Percentiles rank a stretch among this genome's conserved stretches.
Conservation (phyloP, 352 stramenopile genomes). For the Globisporangium yorkense region DNA sequence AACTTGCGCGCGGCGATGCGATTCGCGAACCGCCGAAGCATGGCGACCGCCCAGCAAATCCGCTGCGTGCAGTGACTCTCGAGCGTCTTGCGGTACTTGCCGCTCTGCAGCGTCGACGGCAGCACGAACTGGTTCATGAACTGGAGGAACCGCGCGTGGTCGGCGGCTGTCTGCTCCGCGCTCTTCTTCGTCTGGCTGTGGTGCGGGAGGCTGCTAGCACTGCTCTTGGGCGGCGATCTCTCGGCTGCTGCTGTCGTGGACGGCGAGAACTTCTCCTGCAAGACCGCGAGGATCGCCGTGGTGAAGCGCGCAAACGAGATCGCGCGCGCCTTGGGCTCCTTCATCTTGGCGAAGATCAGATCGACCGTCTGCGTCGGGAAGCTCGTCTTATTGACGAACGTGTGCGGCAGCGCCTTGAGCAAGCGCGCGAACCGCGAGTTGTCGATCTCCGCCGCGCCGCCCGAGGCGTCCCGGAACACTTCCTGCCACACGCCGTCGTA, state of each 20-base stretch:
- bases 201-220: neutral
- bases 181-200: neutral
- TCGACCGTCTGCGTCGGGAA: slow-evolving; percentile 56
- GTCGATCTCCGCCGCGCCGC: slow-evolving; percentile 47
- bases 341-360: slow-evolving; percentile 71
- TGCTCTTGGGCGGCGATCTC: neutral
- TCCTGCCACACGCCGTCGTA: slow-evolving; percentile 70
- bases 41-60: slow-evolving; percentile 37
- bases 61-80: slow-evolving; percentile 28
- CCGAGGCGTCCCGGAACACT: slow-evolving; percentile 43
- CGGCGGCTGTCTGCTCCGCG: slow-evolving; percentile 4
- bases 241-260: neutral
- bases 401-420: slow-evolving; percentile 48
- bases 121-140: slow-evolving; percentile 71
- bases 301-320: slow-evolving; percentile 63
- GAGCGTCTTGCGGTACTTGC: slow-evolving; percentile 50
- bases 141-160: slow-evolving; percentile 34
- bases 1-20: slow-evolving; percentile 28
- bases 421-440: slow-evolving; percentile 61
- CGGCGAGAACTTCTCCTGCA: slow-evolving; percentile 46
- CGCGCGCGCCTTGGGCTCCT: slow-evolving; percentile 55
- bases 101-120: slow-evolving; percentile 43
- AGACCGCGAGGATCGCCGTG: slow-evolving; percentile 51
- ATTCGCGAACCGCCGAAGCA: slow-evolving; percentile 40
- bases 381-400: slow-evolving; percentile 50